These are phyloP conservation scores for Hypoxylon sp. DNA, from an alignment of 2,329 filamentous ascomycete genomes.

Conservation along the genomic window DNA sequence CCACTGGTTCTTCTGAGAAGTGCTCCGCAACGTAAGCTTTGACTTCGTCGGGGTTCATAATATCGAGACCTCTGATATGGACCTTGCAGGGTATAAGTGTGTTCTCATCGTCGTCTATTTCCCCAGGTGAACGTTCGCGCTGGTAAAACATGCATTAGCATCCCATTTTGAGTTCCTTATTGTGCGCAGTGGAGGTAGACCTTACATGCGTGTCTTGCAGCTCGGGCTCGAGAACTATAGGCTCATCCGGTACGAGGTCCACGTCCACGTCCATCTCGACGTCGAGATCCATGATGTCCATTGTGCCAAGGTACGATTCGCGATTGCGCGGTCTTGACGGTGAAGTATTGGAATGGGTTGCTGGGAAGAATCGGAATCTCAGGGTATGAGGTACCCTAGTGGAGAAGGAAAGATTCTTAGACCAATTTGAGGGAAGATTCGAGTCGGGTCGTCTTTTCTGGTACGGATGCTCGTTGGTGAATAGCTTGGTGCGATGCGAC, in stretches of 20 bases:
- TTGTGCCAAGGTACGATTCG: slow-evolving; percentile 36
- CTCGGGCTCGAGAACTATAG: slow-evolving; percentile 53
- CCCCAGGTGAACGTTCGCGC: slow-evolving; percentile 59
- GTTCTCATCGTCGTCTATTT: slow-evolving; percentile 58
- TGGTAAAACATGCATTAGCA: slow-evolving; percentile 40
- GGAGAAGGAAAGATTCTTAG: neutral
- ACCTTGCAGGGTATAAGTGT: slow-evolving; percentile 73
- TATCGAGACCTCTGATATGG: slow-evolving; percentile 87
- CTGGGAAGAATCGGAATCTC: neutral
- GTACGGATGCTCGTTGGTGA: neutral
- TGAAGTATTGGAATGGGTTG: neutral
- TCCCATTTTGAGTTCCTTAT: neutral
- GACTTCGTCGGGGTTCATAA: slow-evolving; percentile 84
- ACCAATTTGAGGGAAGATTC: neutral
- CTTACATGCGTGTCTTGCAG: slow-evolving; percentile 53
- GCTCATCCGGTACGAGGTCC: slow-evolving; percentile 63
- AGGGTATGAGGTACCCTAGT: neutral
- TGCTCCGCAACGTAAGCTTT: slow-evolving; percentile 80
- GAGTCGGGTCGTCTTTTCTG: slow-evolving; percentile 1
- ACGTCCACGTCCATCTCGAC: slow-evolving; percentile 80
- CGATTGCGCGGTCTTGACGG: slow-evolving; percentile 9
- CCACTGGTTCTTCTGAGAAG: slow-evolving; percentile 68
- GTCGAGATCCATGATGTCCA: slow-evolving; percentile 74
- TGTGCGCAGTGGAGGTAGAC: neutral
- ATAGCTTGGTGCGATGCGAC: slow-evolving; percentile 10